Evolutionary conservation across 306 rosid species (phyloP).

Genomic region (Lathyrus aphaca): DNA sequence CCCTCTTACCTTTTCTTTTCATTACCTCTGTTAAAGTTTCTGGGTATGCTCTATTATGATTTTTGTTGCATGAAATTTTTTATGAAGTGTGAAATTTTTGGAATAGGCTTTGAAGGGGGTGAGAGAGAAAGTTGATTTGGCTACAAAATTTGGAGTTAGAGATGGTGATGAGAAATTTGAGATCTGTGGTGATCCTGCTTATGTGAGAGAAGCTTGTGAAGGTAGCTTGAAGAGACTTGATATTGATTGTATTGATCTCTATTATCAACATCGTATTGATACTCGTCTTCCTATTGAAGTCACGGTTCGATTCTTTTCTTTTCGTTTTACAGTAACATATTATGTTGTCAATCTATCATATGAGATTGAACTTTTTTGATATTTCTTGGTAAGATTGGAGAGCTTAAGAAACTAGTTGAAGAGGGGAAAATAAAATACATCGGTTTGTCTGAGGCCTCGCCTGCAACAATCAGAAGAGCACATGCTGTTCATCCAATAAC

Average conservation of each 20-base stretch:
- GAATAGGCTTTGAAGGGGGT: constrained; percentile 46
- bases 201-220: constrained; percentile 73
- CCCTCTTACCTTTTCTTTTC: not conserved
- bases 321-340: no score
- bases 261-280: constrained; percentile 76
- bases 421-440: constrained; percentile 24
- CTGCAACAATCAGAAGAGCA: constrained; percentile 52
- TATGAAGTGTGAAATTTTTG: not conserved
- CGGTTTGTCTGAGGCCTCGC: no score
- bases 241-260: constrained; percentile 64
- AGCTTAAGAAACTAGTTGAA: constrained; percentile 61
- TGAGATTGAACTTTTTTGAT: not conserved
- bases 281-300: constrained; percentile 71
- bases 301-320: constrained; percentile 45
- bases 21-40: not conserved
- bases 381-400: constrained; percentile 54
- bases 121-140: constrained; percentile 56
- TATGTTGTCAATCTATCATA: no score
- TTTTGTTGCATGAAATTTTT: no score
- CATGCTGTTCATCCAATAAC: constrained; percentile 72
- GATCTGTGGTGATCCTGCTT: constrained; percentile 60
- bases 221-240: constrained; percentile 67
- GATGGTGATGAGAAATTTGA: constrained; percentile 28
- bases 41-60: no score
- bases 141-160: constrained; percentile 58